Base-by-base conservation (phyloP, 1,284 basidiomycete genomes). In the Farysia itapuensis region DNA sequence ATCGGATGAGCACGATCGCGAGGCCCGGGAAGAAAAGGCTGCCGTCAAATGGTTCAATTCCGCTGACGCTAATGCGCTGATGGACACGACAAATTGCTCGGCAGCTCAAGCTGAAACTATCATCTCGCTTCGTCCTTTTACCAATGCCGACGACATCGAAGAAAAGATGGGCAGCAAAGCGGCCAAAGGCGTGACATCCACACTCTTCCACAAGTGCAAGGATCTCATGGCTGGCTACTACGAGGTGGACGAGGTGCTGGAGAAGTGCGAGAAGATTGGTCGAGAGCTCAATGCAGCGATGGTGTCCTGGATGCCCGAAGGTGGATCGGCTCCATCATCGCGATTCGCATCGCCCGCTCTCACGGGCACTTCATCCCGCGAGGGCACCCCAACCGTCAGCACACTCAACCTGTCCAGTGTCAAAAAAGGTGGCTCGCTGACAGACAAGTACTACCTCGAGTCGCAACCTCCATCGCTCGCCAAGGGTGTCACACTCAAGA, bases 161-260 rank as follows among this genome's bases (percentile, higher is more conserved):
- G 35, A 50, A 6, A 66, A 64, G 40, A 80, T 96, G 37, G 85
- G 84, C 35, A 77, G 77, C 44, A 92, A 89, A 75, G 89, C 91
- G 77, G 90, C 90, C 78, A 92, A 91, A 70, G 93, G 93, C 15
- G 87, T 98, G 61, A 92, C 90, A 48, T 83, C 87, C 47, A 85
- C 87, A 48, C 82, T 98, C 73, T 91, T 97, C 74, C 88, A 93
- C 67, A 89, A 94, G 60, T 93, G 89, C 74, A 84, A 85, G 41
- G 84, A 86, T 39, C 88, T 97, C 64, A 88, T 96, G 78, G 82
- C 86, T 16, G 74, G 91, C 2, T 98, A 96, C 73, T 85, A 86
- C 15, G 84, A 87, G 44, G 93, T 98, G 43, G 95, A 99, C 77
- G 82, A 82, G 56, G 87, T 97, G 57, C 83, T 99, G 13, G 85